Base-by-base conservation (phyloP, 1,139 yeast species). In the Nematodospora anomalae region DNA sequence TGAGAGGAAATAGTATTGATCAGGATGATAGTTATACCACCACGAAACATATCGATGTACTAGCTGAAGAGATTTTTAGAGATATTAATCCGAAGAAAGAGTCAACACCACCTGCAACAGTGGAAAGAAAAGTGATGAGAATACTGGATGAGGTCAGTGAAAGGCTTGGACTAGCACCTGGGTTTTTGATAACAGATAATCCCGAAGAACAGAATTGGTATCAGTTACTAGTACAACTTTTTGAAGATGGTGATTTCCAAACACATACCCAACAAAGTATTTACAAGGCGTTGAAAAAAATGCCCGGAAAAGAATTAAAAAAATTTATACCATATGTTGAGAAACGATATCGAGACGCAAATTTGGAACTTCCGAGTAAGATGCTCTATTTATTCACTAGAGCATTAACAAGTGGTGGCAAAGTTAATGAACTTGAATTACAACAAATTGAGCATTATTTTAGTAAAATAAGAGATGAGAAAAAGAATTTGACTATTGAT, bases 191-290 rank as follows among this genome's bases (percentile, higher is more conserved):
- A 10, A 18, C 27, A 9, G 18, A 16, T n/a, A 64, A 72, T 26
- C 65, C 67, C 29, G 58, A 63, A 4, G 56, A 64, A 30, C 78
- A 74, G 41, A 67, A 80, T 49, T 83, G 90, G 89, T 58, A 62
- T 12, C 57, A 72, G 23, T 73, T 82, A 3, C 53, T 83, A 4
- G 55, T 64, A 3, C 74, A 71, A 32, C 52, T 83, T 14, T 48
- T 52, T n/a, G 44, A 49, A 6, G 50, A 62, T 4, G 67, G 67
- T 1, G 78, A 80, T 0, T 62, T 82, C 10, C 38, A 43, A 8
- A 73, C 55, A 3, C 41, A 80, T 4, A 37, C 62, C 0, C 43
- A 55, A 2, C 38, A 45, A 4, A 79, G 71, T n/a, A 60, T 77
- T 0, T 55, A 65, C 14, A 45, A 49, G 16, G 63, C 80, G 34